phyloP scores from a whole-genome alignment of 805 yeast species.

The Saturnispora besseyi region DNA sequence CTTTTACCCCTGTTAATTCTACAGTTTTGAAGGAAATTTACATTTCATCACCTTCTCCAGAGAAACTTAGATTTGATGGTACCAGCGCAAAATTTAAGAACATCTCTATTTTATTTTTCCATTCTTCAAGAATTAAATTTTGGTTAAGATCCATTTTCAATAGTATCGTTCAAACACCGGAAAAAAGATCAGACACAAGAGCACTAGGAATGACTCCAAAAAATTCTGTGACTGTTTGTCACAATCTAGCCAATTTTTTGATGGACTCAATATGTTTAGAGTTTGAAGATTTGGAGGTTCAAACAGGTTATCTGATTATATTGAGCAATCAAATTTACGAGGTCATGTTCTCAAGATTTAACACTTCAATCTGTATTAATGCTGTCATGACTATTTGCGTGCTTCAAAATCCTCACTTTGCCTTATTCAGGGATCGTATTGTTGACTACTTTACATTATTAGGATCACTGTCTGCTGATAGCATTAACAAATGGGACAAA shows the following conservation, averaged over 20 bases:
- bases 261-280: slow-evolving; percentile 14
- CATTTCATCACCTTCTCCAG: slow-evolving; percentile 33
- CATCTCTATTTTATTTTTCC: slow-evolving; percentile 44
- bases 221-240: slow-evolving; percentile 20
- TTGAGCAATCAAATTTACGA: slow-evolving; percentile 22
- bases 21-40: slow-evolving; percentile 36
- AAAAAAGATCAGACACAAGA: slow-evolving; percentile 37
- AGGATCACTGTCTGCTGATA: slow-evolving; percentile 15
- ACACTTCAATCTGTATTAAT: slow-evolving; percentile 25
- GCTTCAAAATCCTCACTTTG: slow-evolving; percentile 43
- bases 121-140: slow-evolving; percentile 40
- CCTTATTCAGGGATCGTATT: slow-evolving; percentile 24
- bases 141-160: slow-evolving; percentile 28
- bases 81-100: slow-evolving; percentile 57
- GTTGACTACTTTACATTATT: slow-evolving; percentile 18
- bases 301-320: slow-evolving; percentile 19
- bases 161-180: slow-evolving; percentile 24
- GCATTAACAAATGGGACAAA: slow-evolving; percentile 14
- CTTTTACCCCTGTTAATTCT: slow-evolving; percentile 26
- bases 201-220: slow-evolving; percentile 20
- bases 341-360: slow-evolving; percentile 17
- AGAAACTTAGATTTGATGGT: slow-evolving; percentile 30
- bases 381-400: slow-evolving; percentile 39
- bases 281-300: slow-evolving; percentile 18
- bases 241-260: slow-evolving; percentile 18